Percentiles rank a stretch among this genome's conserved stretches.
Conservation (phyloP, 2,329 filamentous ascomycete species). For the Colletotrichum camelliae region DNA sequence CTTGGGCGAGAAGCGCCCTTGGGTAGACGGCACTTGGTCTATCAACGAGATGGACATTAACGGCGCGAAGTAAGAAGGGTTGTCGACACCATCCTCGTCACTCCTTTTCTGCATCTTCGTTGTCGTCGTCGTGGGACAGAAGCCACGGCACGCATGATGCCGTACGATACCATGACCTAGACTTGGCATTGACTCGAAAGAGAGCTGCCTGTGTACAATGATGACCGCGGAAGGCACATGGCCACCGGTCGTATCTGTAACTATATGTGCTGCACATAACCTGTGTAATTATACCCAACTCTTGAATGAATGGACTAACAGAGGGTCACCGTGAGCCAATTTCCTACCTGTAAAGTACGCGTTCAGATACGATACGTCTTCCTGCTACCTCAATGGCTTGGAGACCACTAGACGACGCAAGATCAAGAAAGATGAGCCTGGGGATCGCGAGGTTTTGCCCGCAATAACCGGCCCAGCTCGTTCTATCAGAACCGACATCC, state of each 20-base stretch:
- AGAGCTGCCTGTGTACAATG: background rate
- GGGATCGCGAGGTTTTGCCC: background rate
- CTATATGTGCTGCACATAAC: constrained; percentile 11
- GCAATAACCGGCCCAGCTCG: constrained; percentile 43
- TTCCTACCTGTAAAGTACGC: constrained; percentile 35
- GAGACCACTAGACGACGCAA: constrained; percentile 68
- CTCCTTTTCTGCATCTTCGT: background rate
- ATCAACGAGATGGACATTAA: constrained; percentile 76
- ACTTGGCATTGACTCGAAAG: background rate
- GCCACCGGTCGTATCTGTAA: background rate
- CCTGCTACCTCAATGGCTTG: constrained; percentile 56
- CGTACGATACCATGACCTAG: background rate
- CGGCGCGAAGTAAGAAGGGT: constrained; percentile 35
- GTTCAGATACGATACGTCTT: constrained; percentile 72
- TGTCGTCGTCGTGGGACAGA: background rate
- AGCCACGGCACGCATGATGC: background rate
- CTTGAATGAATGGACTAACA: background rate
- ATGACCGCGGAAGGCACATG: background rate
- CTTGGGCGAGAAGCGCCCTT: constrained; percentile 83
- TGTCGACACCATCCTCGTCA: background rate
- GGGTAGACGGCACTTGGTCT: constrained; percentile 77
- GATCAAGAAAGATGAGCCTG: constrained; percentile 43
- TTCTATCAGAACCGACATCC: constrained; percentile 68
- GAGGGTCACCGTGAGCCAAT: background rate
- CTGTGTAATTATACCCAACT: constrained; percentile 23